phyloP scores from a whole-genome alignment of 2,329 filamentous ascomycete species.

The Cephalotrichum gorgonifer region DNA sequence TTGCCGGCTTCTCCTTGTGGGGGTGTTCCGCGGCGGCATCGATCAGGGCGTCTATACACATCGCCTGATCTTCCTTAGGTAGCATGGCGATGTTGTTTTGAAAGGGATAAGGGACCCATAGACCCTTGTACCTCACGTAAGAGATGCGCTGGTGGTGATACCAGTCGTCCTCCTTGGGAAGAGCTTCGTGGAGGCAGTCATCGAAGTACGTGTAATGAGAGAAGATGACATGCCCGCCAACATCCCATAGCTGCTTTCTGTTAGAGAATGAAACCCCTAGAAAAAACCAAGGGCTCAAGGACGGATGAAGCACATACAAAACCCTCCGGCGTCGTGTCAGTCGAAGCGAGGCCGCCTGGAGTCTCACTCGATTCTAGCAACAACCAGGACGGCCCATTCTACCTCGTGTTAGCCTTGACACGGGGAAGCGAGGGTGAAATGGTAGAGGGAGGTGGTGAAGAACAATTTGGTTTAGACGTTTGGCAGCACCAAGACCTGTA shows the following conservation, averaged over 20 bases:
- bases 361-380: constrained; percentile 88
- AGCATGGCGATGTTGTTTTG: constrained; percentile 99
- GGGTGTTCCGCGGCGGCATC: constrained; percentile 87
- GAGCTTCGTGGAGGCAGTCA: constrained; percentile 93
- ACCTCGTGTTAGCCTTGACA: constrained; percentile 3
- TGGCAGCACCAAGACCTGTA: constrained; percentile 94
- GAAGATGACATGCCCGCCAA: constrained; percentile 97
- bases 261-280: constrained; percentile 1
- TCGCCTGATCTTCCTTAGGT: constrained; percentile 93
- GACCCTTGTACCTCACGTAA: constrained; percentile 91
- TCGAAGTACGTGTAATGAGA: constrained; percentile 99
- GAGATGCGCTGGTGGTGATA: constrained; percentile 97
- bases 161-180: constrained; percentile 92
- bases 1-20: constrained; percentile 80
- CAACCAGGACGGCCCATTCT: constrained; percentile 92
- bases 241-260: constrained; percentile 74
- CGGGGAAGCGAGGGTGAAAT: background rate
- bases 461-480: constrained; percentile 95
- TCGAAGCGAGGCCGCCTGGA: constrained; percentile 91
- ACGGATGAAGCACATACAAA: constrained; percentile 68
- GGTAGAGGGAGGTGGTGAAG: constrained; percentile 23
- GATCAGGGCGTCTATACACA: constrained; percentile 89
- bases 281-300: constrained; percentile 5
- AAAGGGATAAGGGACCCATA: constrained; percentile 99
- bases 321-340: constrained; percentile 88